A percentile compares a stretch with the other conserved stretches of the same genome.
Conservation (phyloP, 352 stramenopile species). For the Globisporangium ultimum region DNA sequence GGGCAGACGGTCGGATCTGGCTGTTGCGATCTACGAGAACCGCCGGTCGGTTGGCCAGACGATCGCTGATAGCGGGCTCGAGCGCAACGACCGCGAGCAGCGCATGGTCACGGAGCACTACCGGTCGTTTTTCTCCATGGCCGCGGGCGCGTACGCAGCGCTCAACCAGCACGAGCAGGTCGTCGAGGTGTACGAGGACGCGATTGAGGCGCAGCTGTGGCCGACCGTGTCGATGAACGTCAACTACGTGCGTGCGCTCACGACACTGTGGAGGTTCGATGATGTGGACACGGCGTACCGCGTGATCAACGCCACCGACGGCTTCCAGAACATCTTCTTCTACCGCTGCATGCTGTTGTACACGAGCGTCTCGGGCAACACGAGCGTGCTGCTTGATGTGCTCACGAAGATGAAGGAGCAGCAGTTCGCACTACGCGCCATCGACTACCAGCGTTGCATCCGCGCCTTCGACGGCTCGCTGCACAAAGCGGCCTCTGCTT, state of each 20-base stretch:
- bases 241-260: slow-evolving; percentile 16
- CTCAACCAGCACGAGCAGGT: slow-evolving; percentile 8
- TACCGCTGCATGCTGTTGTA: slow-evolving; percentile 15
- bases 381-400: not conserved
- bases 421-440: slow-evolving; percentile 4
- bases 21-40: slow-evolving; percentile 14
- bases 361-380: not conserved
- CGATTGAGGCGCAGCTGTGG: slow-evolving; percentile 1
- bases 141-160: slow-evolving; percentile 11
- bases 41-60: slow-evolving; percentile 1
- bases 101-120: slow-evolving; percentile 10
- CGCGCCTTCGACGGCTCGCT: slow-evolving; percentile 8
- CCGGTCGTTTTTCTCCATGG: slow-evolving; percentile 16
- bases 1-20: slow-evolving; percentile 4
- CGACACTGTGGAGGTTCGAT: slow-evolving; percentile 5
- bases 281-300: slow-evolving; percentile 1
- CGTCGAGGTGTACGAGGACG: slow-evolving; percentile 9
- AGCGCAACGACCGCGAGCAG: slow-evolving; percentile 11
- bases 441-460: slow-evolving; percentile 12
- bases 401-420: slow-evolving; percentile 7
- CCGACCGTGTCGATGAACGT: slow-evolving; percentile 16
- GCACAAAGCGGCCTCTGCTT: slow-evolving; percentile 2
- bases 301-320: slow-evolving; percentile 6
- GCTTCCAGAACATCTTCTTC: slow-evolving; percentile 18
- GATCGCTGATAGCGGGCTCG: slow-evolving; percentile 4